Evolutionary conservation across 2,329 filamentous ascomycete genomes (phyloP).

Genomic region (Aspergillus eucalypticola): DNA sequence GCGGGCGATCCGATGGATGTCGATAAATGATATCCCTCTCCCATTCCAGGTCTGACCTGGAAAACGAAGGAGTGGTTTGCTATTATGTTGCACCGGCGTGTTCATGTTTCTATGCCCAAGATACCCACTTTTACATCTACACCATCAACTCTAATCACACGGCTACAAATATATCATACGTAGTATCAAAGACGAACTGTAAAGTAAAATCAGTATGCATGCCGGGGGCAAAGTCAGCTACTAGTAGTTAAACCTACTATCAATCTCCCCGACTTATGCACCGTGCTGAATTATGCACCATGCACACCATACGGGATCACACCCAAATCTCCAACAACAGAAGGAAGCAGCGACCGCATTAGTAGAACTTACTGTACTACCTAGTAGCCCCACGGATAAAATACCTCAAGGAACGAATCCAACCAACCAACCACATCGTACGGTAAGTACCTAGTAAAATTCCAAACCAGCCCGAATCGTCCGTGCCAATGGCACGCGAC

Average conservation of each 20-base stretch:
- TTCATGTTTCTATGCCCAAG: neutral
- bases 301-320: neutral
- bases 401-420: neutral
- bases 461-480: neutral
- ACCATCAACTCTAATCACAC: neutral
- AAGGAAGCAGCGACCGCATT: no score
- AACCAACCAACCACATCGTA: no score
- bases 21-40: constrained; percentile 1
- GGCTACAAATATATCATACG: neutral
- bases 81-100: neutral
- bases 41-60: no score
- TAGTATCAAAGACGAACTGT: neutral
- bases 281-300: neutral
- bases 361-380: no score
- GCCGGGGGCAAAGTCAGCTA: neutral
- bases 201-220: no score
- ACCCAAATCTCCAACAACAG: neutral
- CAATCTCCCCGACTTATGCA: neutral
- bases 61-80: no score
- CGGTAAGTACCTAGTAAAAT: no score
- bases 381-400: no score
- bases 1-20: constrained; percentile 6
- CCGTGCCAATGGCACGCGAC: neutral
- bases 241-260: neutral
- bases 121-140: constrained; percentile 3